Evolutionary conservation across 176 grass and related monocot genomes (phyloP).

Genomic region (Eremochloa ophiuroides): DNA sequence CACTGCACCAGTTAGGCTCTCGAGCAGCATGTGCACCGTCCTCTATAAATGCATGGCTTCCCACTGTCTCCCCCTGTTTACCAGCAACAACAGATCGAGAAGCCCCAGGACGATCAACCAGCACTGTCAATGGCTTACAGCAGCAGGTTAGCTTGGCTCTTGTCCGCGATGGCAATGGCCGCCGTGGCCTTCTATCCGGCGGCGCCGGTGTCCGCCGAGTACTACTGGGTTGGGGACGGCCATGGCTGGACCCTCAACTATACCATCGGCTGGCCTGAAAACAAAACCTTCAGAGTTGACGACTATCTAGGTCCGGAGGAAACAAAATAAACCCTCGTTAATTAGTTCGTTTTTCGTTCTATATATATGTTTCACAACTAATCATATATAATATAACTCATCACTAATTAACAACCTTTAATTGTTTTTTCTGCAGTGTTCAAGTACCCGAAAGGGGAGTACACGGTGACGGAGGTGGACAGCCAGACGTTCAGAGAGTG

Average conservation of each 20-base stretch:
- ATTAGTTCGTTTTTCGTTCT: too few species aligned
- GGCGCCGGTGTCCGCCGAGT: neutral
- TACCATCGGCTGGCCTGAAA: neutral
- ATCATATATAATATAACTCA: too few species aligned
- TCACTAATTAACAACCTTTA: too few species aligned
- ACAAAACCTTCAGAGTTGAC: neutral
- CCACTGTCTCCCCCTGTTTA: neutral
- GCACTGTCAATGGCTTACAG: neutral
- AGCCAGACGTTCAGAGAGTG: slow-evolving; percentile 4
- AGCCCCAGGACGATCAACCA: neutral
- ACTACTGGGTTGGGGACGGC: neutral
- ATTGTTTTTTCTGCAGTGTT: slow-evolving; percentile 8
- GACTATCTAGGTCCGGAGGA: neutral
- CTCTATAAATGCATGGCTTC: neutral
- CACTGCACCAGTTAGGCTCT: neutral
- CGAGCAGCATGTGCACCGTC: too few species aligned
- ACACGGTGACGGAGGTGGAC: slow-evolving; percentile 27
- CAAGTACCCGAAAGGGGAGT: neutral
- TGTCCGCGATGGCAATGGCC: neutral
- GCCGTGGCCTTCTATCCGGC: neutral
- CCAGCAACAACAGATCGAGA: neutral
- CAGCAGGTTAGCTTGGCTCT: neutral
- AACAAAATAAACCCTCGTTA: too few species aligned
- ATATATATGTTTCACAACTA: too few species aligned
- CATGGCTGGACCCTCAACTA: slow-evolving; percentile 27